Percentiles rank a stretch among this genome's conserved stretches.
These are phyloP conservation scores for Jacaranda mimosifolia DNA, from an alignment of 257 asterid species.

Conservation along the genomic window DNA sequence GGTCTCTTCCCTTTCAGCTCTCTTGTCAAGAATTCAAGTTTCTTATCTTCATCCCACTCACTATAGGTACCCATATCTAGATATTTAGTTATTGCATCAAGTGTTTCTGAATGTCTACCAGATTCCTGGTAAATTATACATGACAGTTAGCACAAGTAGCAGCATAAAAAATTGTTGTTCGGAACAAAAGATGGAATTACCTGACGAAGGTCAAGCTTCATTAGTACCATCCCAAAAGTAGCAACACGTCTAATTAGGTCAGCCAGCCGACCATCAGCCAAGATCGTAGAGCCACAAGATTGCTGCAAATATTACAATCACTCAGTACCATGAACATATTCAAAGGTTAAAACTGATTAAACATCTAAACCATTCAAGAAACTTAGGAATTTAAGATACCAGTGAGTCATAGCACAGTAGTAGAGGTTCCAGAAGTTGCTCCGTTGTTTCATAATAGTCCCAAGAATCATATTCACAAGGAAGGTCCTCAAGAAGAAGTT, in stretches of 20 bases:
- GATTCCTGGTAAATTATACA: slow-evolving; percentile 76
- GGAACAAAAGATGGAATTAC: slow-evolving; percentile 44
- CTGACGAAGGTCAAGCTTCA: slow-evolving; percentile 99
- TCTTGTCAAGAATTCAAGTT: slow-evolving; percentile 80
- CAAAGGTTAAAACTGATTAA: slow-evolving; percentile 20
- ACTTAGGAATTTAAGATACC: slow-evolving; percentile 54
- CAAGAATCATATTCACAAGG: slow-evolving; percentile 82
- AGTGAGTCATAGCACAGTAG: slow-evolving; percentile 87
- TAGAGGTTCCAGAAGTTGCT: slow-evolving; percentile 88
- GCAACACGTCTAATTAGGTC: slow-evolving; percentile 94
- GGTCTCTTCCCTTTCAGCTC: slow-evolving; percentile 99
- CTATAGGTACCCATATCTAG: slow-evolving; percentile 94
- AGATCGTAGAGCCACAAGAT: slow-evolving; percentile 87
- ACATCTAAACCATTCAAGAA: slow-evolving; percentile 17
- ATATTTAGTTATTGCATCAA: slow-evolving; percentile 88
- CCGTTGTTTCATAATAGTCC: slow-evolving; percentile 90
- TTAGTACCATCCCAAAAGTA: slow-evolving; percentile 89
- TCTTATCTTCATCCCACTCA: slow-evolving; percentile 93
- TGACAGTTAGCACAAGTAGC: slow-evolving; percentile 27
- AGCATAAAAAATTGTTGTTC: background rate
- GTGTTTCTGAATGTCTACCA: slow-evolving; percentile 86
- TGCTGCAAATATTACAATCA: slow-evolving; percentile 56
- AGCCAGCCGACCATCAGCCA: slow-evolving; percentile 93
- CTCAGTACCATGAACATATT: slow-evolving; percentile 19
- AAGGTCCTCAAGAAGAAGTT: slow-evolving; percentile 93